Evolutionary conservation across 352 stramenopile species (phyloP).

Genomic region (Thraustochytrium striatum): DNA sequence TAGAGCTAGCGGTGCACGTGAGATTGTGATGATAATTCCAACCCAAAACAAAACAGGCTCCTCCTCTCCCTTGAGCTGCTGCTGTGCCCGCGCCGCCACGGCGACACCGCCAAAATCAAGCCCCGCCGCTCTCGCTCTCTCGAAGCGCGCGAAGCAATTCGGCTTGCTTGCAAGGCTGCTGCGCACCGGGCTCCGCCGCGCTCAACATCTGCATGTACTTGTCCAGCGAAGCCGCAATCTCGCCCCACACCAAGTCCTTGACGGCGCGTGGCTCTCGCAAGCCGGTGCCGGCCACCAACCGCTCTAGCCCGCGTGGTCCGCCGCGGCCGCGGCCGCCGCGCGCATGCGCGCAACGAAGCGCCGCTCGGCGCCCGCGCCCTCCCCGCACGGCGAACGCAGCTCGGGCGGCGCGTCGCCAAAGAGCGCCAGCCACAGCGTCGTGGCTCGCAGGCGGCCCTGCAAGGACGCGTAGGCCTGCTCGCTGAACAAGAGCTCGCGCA

Average conservation of each 20-base stretch:
- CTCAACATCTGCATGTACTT: slow-evolving; percentile 36
- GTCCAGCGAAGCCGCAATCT: neutral
- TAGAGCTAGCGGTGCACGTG: too few species aligned
- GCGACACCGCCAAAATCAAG: too few species aligned
- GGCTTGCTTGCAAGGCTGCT: too few species aligned
- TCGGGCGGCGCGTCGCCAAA: slow-evolving; percentile 32
- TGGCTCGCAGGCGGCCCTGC: neutral
- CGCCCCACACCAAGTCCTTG: neutral
- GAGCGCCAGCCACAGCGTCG: neutral
- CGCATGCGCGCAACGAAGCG: neutral
- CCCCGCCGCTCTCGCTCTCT: too few species aligned
- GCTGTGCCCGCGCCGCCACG: too few species aligned
- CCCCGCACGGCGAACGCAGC: neutral
- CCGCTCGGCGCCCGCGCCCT: neutral
- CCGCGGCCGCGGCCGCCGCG: neutral
- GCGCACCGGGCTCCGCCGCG: neutral
- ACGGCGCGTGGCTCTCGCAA: neutral
- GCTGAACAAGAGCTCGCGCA: slow-evolving; percentile 36
- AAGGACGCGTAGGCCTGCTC: neutral
- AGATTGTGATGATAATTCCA: too few species aligned
- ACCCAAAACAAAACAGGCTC: too few species aligned
- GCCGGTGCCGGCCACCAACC: neutral
- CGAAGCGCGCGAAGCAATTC: too few species aligned
- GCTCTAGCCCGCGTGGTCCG: neutral
- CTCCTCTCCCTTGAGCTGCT: too few species aligned